Conservation (phyloP, 345 rosid genomes). For the Syzygium oleosum region DNA sequence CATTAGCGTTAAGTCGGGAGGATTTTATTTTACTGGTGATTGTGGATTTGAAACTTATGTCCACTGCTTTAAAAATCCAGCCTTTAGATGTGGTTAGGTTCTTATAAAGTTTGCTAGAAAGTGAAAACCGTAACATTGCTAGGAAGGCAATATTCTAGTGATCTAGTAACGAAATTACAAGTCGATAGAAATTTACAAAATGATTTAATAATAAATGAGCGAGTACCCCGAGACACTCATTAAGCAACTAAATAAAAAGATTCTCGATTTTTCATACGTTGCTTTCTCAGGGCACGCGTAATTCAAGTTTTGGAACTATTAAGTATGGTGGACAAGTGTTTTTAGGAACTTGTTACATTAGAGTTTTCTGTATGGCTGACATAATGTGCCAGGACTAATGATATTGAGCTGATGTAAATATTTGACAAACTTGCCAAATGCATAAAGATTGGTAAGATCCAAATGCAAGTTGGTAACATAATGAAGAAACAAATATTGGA, state of each 20-base stretch:
- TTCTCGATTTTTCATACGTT: not conserved
- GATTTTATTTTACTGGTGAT: not conserved
- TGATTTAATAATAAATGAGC: not conserved
- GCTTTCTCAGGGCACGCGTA: not conserved
- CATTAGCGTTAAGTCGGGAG: rapidly evolving
- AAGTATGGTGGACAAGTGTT: not conserved
- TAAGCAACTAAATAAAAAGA: not conserved
- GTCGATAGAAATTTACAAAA: not conserved
- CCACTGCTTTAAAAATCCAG: not conserved
- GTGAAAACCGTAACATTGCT: not conserved
- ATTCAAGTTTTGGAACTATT: not conserved
- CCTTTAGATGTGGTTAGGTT: not conserved
- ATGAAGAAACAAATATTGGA: not conserved
- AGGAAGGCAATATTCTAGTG: not conserved
- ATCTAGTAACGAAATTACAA: not conserved
- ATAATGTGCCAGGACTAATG: not conserved
- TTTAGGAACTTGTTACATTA: not conserved
- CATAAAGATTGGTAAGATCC: not conserved
- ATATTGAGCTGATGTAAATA: not conserved
- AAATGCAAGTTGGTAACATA: not conserved
- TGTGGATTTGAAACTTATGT: not conserved
- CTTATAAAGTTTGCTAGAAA: not conserved
- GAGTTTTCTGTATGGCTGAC: not conserved
- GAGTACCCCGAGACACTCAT: not conserved
- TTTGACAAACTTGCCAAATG: not conserved